A percentile compares a stretch with the other conserved stretches of the same genome.
Evolutionary conservation across 441 rosid genomes (phyloP).

Genomic region (Gossypium laxum): DNA sequence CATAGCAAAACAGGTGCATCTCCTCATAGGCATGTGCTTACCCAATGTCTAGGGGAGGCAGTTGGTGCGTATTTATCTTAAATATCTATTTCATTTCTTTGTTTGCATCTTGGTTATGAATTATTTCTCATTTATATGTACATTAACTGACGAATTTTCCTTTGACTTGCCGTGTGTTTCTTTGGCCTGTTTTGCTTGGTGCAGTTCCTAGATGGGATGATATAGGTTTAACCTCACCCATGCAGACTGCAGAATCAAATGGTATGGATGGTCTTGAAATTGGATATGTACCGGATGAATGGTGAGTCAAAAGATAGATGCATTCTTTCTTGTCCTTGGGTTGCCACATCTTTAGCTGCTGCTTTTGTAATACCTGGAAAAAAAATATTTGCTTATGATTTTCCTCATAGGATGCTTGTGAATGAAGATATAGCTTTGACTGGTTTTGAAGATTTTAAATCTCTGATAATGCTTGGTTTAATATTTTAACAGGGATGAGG

Average conservation of each 20-base stretch:
- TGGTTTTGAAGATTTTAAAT: neutral
- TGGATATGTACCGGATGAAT: slow-evolving; percentile 73
- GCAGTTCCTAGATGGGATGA: slow-evolving; percentile 82
- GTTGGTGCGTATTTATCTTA: slow-evolving; percentile 40
- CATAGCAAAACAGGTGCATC: slow-evolving; percentile 22
- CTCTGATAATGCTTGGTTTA: neutral
- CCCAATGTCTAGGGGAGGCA: slow-evolving; percentile 44
- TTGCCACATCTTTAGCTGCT: neutral
- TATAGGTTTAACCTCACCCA: slow-evolving; percentile 25
- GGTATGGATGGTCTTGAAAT: slow-evolving; percentile 24
- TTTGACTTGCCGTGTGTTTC: slow-evolving; percentile 6
- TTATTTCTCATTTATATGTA: neutral
- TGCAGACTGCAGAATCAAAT: slow-evolving; percentile 24
- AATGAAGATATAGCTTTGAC: neutral
- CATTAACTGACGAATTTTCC: neutral
- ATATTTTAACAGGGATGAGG: slow-evolving; percentile 60
- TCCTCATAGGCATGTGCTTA: slow-evolving; percentile 29
- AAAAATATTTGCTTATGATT: neutral
- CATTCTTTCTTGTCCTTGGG: neutral
- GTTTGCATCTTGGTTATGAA: neutral
- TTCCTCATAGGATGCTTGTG: neutral
- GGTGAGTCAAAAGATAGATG: slow-evolving; percentile 42
- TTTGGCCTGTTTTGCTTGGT: slow-evolving; percentile 17
- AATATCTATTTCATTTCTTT: neutral
- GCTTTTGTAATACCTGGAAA: neutral